Evolutionary conservation across 345 rosid species (phyloP), one percentile per base, ranked within the genome.

Genomic region (Lepidium sativum): DNA sequence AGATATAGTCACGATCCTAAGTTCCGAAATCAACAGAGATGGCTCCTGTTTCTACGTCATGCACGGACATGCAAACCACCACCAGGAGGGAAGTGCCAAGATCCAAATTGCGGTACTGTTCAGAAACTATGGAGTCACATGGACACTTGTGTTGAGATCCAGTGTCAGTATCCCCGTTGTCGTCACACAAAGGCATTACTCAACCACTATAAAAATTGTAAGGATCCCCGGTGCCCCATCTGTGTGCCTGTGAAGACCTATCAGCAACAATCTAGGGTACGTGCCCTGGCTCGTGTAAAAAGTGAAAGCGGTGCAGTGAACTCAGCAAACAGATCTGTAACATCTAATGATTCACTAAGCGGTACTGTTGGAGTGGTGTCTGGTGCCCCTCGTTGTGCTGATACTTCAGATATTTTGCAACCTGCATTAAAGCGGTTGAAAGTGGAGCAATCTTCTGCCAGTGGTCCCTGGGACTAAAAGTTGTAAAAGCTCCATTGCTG

Each of bases 31-130:
- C 99, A 94, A 72, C 82, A 77, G 75, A 86, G 71, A 67, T 94
- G 99, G 99, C 88, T 94, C 68, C 71, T 94, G 79, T 81, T 90
- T 73, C 72, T 94, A 72, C 78, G 84, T 50, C 99, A 94, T 83
- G 97, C 99, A 48, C 86, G 88, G 31, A 62, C 73, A 60, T 94
- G 99, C 77, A 60, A 83, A 57, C 81, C 87, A n/a, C n/a, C n/a
- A 31, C 85, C 92, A 18, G 95, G 84, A 78, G 99, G 96, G 62
- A 84, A 80, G 77, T 94, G 99, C 75, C 83, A 38, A 31, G 92
- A 79, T 9, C 56, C n/a, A 59, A 69, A 83, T 74, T 90, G 99
- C 51, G 60, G 76, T 47, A 79, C 72, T 40, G 96, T 72, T 42
- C 88, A 80, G 71, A 76, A 76, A 53, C 71, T 94, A 78, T 85